Evolutionary conservation across 2,329 filamentous ascomycete genomes (phyloP).

Genomic region (Cyphellophora europaea): DNA sequence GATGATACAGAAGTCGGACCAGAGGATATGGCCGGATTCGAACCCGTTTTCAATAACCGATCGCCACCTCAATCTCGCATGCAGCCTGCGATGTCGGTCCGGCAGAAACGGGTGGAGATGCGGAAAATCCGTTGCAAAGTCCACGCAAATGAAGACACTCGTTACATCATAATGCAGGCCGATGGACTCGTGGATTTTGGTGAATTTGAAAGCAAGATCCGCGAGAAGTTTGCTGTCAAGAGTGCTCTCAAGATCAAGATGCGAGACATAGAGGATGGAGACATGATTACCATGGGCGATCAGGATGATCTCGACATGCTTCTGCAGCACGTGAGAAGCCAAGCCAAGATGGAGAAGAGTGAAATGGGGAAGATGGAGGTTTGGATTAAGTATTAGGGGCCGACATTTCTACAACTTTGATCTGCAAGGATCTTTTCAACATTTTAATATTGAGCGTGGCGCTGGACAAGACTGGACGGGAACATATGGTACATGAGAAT

Average conservation of each 20-base stretch:
- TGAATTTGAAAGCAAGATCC: slow-evolving; percentile 69
- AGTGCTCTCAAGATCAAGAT: slow-evolving; percentile 67
- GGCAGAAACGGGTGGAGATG: slow-evolving; percentile 47
- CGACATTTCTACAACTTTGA: background rate
- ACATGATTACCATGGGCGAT: slow-evolving; percentile 96
- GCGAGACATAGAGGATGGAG: slow-evolving; percentile 63
- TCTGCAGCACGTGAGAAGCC: slow-evolving; percentile 57
- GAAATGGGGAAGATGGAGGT: slow-evolving; percentile 96
- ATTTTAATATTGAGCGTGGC: background rate
- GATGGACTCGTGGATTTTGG: slow-evolving; percentile 56
- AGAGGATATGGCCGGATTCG: slow-evolving; percentile 14
- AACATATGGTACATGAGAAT: too few species aligned
- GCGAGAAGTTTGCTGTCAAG: slow-evolving; percentile 72
- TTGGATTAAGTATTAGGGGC: slow-evolving; percentile 30
- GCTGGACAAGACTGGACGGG: background rate
- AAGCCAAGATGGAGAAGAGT: slow-evolving; percentile 61
- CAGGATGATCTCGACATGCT: slow-evolving; percentile 93
- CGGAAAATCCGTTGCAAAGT: slow-evolving; percentile 85
- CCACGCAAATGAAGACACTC: slow-evolving; percentile 72
- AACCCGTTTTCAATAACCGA: slow-evolving; percentile 8
- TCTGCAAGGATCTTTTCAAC: background rate
- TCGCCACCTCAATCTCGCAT: background rate
- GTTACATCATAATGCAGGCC: slow-evolving; percentile 78
- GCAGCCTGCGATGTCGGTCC: slow-evolving; percentile 1
- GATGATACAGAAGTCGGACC: slow-evolving; percentile 58